These are phyloP conservation scores for Fragilariopsis cylindrus DNA, from an alignment of 108 stramenopile species.

Conservation along the genomic window DNA sequence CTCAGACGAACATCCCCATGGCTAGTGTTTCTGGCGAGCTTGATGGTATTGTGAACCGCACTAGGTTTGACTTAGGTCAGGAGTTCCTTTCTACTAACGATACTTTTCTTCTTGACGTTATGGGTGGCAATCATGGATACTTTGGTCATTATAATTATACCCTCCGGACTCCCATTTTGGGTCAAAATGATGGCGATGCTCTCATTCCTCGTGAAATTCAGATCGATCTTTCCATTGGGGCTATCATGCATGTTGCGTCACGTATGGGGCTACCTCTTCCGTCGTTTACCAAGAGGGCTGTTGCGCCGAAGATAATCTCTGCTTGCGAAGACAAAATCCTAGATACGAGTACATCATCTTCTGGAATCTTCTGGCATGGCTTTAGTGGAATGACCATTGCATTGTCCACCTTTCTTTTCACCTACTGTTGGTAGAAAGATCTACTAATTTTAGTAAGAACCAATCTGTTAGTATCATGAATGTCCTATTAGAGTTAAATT, in stretches of 20 bases:
- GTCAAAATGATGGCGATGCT: conserved; percentile 35
- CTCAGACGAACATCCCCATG: conserved; percentile 28
- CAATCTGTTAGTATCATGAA: too few relatives aligned
- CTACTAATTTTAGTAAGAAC: too few relatives aligned
- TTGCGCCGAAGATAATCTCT: too few relatives aligned
- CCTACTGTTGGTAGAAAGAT: too few relatives aligned
- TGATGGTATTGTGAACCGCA: conserved; percentile 35
- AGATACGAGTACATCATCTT: too few relatives aligned
- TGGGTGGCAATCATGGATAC: conserved; percentile 35
- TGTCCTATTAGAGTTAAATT: too few relatives aligned
- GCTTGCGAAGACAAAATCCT: too few relatives aligned
- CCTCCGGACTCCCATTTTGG: conserved; percentile 9
- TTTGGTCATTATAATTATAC: conserved; percentile 39
- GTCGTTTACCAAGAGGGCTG: not conserved
- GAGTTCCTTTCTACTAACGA: not conserved
- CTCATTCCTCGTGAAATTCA: conserved; percentile 25
- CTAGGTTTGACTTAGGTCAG: not conserved
- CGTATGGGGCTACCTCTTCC: not conserved
- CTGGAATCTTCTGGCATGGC: too few relatives aligned
- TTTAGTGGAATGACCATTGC: too few relatives aligned
- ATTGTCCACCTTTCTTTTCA: too few relatives aligned
- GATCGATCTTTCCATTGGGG: conserved; percentile 7
- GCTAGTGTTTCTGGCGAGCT: conserved; percentile 24
- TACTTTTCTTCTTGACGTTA: conserved; percentile 25
- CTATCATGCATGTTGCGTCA: conserved; percentile 5